Evolutionary conservation across 768 basidiomycete genomes (phyloP).

Genomic region (Galerina marginata): DNA sequence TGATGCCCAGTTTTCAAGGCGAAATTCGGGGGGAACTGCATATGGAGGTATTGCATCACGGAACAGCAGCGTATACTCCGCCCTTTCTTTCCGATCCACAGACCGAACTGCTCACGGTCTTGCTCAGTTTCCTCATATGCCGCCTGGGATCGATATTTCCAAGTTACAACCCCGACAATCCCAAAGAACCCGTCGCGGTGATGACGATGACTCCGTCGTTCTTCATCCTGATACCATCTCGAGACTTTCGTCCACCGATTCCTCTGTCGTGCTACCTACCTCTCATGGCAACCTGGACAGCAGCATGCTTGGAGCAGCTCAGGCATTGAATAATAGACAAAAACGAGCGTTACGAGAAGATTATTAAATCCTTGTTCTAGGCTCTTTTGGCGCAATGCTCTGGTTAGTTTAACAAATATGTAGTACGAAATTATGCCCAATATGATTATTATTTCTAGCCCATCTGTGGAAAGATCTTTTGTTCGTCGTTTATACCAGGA

Average conservation of each 20-base stretch:
- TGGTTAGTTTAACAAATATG: too few species aligned
- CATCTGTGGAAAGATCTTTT: too few species aligned
- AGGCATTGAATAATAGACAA: slow-evolving; percentile 9
- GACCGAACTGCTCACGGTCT: background rate
- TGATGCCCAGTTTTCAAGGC: slow-evolving; percentile 5
- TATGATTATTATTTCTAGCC: too few species aligned
- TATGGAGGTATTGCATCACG: slow-evolving; percentile 10
- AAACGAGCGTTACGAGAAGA: background rate
- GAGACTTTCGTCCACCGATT: slow-evolving; percentile 15
- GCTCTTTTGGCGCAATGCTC: background rate
- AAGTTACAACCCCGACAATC: background rate
- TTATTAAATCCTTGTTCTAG: background rate
- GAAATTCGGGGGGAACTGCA: slow-evolving; percentile 10
- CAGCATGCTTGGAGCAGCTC: slow-evolving; percentile 5
- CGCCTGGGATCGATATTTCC: background rate
- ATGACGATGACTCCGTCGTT: slow-evolving; percentile 19
- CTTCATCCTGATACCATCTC: slow-evolving; percentile 21
- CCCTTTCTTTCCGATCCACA: slow-evolving; percentile 7
- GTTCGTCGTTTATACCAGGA: too few species aligned
- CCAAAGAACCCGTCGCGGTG: background rate
- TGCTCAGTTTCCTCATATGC: background rate
- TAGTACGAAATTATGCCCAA: too few species aligned
- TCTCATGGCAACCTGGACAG: background rate
- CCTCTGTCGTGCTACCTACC: slow-evolving; percentile 5
- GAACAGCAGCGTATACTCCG: slow-evolving; percentile 20